phyloP scores from a whole-genome alignment of 768 basidiomycete species.

The Hortiboletus campestris region DNA sequence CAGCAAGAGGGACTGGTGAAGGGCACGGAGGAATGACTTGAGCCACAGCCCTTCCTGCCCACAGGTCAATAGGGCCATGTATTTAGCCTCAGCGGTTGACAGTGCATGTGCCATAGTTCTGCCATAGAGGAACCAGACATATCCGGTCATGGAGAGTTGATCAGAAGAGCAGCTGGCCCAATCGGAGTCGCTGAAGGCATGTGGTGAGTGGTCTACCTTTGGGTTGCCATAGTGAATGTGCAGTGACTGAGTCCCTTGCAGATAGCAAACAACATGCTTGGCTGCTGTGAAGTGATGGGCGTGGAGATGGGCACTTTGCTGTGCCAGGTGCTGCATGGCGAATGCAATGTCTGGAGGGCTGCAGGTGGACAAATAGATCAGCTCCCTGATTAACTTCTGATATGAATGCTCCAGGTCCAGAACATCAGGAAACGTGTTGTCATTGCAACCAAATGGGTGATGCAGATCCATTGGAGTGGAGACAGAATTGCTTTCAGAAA shows the following conservation, averaged over 20 bases:
- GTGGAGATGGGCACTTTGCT: background rate
- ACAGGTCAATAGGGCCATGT: background rate
- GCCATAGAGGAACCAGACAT: background rate
- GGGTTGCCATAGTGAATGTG: background rate
- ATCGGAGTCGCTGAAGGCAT: background rate
- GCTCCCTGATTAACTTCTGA: background rate
- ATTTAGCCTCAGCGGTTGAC: background rate
- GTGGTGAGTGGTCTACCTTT: no score
- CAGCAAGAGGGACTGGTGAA: rapidly evolving
- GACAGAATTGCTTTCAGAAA: background rate
- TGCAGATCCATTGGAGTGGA: background rate
- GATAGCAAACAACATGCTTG: background rate
- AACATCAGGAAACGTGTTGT: background rate
- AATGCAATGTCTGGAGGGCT: background rate
- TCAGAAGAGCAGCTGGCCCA: background rate
- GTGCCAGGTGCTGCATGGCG: background rate
- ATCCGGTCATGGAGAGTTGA: background rate
- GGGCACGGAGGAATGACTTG: background rate
- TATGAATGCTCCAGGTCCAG: background rate
- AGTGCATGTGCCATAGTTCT: background rate
- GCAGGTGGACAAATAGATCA: background rate
- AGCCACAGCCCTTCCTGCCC: background rate
- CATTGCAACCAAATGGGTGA: background rate
- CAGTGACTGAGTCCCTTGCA: background rate
- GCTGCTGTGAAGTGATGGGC: background rate